Conservation (phyloP, 164 flowering plant species). For the Tinospora cordifolia region DNA sequence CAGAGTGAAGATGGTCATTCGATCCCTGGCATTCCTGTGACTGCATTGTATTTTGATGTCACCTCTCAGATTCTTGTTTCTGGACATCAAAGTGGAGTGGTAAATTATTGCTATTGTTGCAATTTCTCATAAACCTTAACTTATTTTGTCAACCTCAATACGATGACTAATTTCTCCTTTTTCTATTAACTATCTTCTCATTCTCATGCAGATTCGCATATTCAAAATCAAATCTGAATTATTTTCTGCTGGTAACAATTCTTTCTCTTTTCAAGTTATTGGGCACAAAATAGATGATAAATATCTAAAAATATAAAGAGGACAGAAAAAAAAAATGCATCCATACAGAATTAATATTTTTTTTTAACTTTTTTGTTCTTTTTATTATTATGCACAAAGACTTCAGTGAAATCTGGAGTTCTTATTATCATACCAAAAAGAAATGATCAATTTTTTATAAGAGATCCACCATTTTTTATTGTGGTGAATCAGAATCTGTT, state of each 20-base stretch:
- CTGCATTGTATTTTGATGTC: conserved; percentile 56
- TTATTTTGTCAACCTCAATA: neutral
- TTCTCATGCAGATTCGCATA: conserved; percentile 55
- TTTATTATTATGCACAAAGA: neutral
- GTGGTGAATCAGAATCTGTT: neutral
- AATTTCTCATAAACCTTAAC: neutral
- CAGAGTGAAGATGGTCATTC: conserved; percentile 71
- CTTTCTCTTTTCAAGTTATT: conserved; percentile 53
- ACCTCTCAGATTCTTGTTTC: conserved; percentile 58
- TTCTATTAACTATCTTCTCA: neutral
- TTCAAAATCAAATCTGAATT: conserved; percentile 63
- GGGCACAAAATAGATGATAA: neutral
- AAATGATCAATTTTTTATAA: neutral
- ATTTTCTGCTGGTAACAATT: conserved; percentile 37
- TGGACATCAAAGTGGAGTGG: conserved; percentile 87
- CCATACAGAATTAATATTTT: neutral
- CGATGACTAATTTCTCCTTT: neutral
- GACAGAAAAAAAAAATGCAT: too few relatives aligned
- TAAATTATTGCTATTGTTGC: conserved; percentile 19
- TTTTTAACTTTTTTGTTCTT: neutral
- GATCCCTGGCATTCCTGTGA: conserved; percentile 51
- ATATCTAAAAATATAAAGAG: neutral
- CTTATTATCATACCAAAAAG: neutral
- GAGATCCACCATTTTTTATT: neutral
- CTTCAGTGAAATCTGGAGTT: neutral